A percentile compares a stretch with the other conserved stretches of the same genome.
Conservation (phyloP, 352 stramenopile species). For the Aphanomyces cochlioides region DNA sequence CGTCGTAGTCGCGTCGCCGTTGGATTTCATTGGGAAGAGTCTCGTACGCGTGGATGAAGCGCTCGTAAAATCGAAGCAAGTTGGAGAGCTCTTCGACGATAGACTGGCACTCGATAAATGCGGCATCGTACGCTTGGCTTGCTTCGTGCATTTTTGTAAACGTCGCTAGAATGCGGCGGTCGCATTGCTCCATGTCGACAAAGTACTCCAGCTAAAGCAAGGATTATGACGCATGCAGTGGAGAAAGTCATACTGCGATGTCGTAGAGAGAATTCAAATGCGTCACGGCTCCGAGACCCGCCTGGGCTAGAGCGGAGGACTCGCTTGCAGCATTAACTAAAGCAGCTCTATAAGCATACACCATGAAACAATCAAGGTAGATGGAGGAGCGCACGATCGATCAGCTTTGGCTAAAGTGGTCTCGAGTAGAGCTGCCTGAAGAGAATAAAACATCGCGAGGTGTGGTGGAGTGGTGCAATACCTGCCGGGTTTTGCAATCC, state of each 20-base stretch:
- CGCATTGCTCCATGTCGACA: slow-evolving; percentile 86
- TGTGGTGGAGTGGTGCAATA: background rate
- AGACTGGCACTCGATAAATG: slow-evolving; percentile 61
- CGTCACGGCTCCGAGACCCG: background rate
- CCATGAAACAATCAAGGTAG: too few species aligned
- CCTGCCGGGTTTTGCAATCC: background rate
- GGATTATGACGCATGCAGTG: background rate
- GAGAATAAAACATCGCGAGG: too few species aligned
- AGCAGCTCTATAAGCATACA: too few species aligned
- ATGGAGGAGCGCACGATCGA: background rate
- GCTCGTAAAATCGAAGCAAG: slow-evolving; percentile 78
- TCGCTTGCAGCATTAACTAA: background rate
- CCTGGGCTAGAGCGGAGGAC: slow-evolving; percentile 28
- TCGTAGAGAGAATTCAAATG: slow-evolving; percentile 22
- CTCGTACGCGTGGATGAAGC: slow-evolving; percentile 65
- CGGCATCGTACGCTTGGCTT: slow-evolving; percentile 62
- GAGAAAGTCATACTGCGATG: background rate
- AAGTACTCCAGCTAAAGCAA: slow-evolving; percentile 59
- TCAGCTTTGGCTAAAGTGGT: background rate
- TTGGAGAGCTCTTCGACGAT: slow-evolving; percentile 75
- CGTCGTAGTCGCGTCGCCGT: slow-evolving; percentile 53
- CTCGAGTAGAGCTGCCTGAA: too few species aligned
- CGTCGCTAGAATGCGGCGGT: slow-evolving; percentile 67
- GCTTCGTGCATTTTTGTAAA: slow-evolving; percentile 85
- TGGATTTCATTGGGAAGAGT: slow-evolving; percentile 54